Conservation (phyloP, 73 alveolate genomes). For the Paraurostyla sp. region DNA sequence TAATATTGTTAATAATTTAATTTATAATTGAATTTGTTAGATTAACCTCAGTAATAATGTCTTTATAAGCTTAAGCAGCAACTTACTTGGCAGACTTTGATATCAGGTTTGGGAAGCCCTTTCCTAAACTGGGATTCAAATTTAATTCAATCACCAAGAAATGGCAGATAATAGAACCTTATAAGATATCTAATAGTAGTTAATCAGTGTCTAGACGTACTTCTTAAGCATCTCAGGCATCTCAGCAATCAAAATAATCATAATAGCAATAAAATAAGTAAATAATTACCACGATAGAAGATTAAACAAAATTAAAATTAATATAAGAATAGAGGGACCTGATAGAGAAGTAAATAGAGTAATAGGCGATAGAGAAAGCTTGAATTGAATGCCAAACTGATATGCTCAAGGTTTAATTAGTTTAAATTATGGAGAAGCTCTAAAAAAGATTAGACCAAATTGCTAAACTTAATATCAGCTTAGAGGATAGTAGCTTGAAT, state of each 20-base stretch:
- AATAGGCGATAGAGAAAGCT: neutral
- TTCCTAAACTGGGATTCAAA: neutral
- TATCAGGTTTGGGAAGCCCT: neutral
- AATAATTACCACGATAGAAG: neutral
- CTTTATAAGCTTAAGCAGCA: neutral
- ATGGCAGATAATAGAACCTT: constrained; percentile 18
- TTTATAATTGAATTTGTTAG: neutral
- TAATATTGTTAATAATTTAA: neutral
- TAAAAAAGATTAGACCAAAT: neutral
- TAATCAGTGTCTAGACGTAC: neutral
- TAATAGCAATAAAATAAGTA: neutral
- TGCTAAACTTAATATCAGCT: neutral
- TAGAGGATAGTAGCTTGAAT: neutral
- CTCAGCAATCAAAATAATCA: too few relatives aligned
- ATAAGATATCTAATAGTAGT: neutral
- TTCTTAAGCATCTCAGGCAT: neutral
- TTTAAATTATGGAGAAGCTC: neutral
- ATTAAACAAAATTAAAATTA: neutral
- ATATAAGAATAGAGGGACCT: neutral
- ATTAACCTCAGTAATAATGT: too few relatives aligned
- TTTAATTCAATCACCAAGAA: neutral
- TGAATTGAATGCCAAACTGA: neutral
- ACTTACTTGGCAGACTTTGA: neutral
- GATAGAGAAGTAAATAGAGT: neutral
- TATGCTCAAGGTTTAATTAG: neutral